These are phyloP conservation scores for Phytophthora litchii DNA, from an alignment of 352 stramenopile genomes.

Conservation along the genomic window DNA sequence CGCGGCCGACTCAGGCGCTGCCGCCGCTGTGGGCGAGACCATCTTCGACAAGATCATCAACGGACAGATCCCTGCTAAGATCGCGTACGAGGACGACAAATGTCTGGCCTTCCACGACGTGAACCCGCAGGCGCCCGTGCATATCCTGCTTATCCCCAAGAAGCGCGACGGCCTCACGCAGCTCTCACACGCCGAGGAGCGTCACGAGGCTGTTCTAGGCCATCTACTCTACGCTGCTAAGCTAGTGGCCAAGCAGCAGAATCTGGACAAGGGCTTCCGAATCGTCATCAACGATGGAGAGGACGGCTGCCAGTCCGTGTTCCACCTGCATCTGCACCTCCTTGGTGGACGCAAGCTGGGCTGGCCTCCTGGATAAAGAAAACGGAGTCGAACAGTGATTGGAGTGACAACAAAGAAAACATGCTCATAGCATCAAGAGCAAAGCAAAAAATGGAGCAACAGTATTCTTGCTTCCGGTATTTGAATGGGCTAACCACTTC, in stretches of 20 bases:
- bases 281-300: slow-evolving; percentile 98
- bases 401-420: neutral
- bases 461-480: neutral
- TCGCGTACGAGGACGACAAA: slow-evolving; percentile 97
- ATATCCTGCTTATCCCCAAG: slow-evolving; percentile 98
- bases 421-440: neutral
- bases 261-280: slow-evolving; percentile 92
- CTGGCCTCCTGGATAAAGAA: slow-evolving; percentile 91
- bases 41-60: slow-evolving; percentile 99
- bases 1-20: slow-evolving; percentile 33
- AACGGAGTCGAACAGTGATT: neutral
- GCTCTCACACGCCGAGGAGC: slow-evolving; percentile 88
- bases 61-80: slow-evolving; percentile 93
- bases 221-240: slow-evolving; percentile 94
- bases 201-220: slow-evolving; percentile 94
- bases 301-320: slow-evolving; percentile 91
- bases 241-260: slow-evolving; percentile 92
- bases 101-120: slow-evolving; percentile 98
- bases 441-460: slow-evolving; percentile 3
- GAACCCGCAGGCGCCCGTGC: slow-evolving; percentile 94
- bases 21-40: slow-evolving; percentile 77
- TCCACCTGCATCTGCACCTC: slow-evolving; percentile 95
- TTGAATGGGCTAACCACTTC: neutral
- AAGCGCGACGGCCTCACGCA: slow-evolving; percentile 92
- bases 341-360: slow-evolving; percentile 93